These are phyloP conservation scores for Floccularia luteovirens DNA, from an alignment of 768 basidiomycete genomes.

Conservation along the genomic window DNA sequence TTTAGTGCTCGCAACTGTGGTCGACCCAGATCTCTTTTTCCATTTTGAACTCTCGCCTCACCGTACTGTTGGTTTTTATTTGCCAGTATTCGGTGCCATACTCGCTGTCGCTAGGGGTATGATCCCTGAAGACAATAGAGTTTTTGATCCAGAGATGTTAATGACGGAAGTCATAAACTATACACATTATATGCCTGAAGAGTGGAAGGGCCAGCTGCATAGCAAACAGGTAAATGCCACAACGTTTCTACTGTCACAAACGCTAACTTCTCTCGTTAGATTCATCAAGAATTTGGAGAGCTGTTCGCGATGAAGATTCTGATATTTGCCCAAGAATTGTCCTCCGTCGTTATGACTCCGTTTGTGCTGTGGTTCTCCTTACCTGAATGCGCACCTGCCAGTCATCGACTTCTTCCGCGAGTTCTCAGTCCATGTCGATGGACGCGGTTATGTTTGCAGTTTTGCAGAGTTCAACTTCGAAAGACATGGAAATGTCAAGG, in stretches of 20 bases:
- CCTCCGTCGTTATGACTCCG: slow-evolving; percentile 90
- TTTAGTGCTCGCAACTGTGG: slow-evolving; percentile 81
- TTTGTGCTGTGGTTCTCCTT: slow-evolving; percentile 92
- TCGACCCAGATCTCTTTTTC: slow-evolving; percentile 90
- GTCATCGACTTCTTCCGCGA: slow-evolving; percentile 98
- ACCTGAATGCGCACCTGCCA: slow-evolving; percentile 79
- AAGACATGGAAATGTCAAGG: slow-evolving; percentile 88
- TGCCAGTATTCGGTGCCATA: slow-evolving; percentile 80
- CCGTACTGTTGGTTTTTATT: slow-evolving; percentile 90
- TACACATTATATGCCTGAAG: slow-evolving; percentile 93
- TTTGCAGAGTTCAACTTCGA: slow-evolving; percentile 99
- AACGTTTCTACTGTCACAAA: slow-evolving; percentile 6
- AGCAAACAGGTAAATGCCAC: slow-evolving; percentile 59
- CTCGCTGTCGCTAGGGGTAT: slow-evolving; percentile 89
- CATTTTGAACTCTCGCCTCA: slow-evolving; percentile 94
- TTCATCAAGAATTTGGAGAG: slow-evolving; percentile 86
- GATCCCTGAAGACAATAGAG: slow-evolving; percentile 90
- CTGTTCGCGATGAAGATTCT: slow-evolving; percentile 91
- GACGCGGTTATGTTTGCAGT: slow-evolving; percentile 93
- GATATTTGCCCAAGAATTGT: slow-evolving; percentile 81
- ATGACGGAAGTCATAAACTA: slow-evolving; percentile 90
- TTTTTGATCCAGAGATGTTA: slow-evolving; percentile 90
- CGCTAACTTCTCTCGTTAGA: slow-evolving; percentile 31
- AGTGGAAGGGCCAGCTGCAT: slow-evolving; percentile 87
- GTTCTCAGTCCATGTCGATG: slow-evolving; percentile 95